Evolutionary conservation across 2,329 filamentous ascomycete genomes (phyloP).

Genomic region (Apiospora phragmitis): DNA sequence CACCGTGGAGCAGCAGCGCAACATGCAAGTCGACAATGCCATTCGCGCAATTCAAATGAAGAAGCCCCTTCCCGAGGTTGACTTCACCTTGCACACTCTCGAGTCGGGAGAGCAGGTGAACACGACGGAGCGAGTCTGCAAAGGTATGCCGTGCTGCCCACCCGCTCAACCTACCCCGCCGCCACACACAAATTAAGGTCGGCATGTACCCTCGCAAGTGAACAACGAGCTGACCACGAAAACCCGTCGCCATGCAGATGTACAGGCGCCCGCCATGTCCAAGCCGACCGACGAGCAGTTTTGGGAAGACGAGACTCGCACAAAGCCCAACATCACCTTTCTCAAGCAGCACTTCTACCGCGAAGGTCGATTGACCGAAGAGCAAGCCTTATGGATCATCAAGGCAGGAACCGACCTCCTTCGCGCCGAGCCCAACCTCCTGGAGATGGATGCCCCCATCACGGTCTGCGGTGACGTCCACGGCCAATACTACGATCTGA

Average conservation of each 20-base stretch:
- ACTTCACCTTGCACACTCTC: slow-evolving; percentile 98
- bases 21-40: slow-evolving; percentile 78
- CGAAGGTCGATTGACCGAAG: slow-evolving; percentile 93
- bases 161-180: slow-evolving; percentile 22
- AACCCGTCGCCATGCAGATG: slow-evolving; percentile 60
- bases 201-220: neutral
- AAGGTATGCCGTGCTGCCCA: slow-evolving; percentile 64
- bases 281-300: slow-evolving; percentile 94
- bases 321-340: slow-evolving; percentile 90
- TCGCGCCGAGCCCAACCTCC: slow-evolving; percentile 86
- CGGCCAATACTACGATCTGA: slow-evolving; percentile 98
- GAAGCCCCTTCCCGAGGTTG: slow-evolving; percentile 94
- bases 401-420: slow-evolving; percentile 84
- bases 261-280: slow-evolving; percentile 93
- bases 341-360: slow-evolving; percentile 98
- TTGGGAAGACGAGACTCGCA: slow-evolving; percentile 80
- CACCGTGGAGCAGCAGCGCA: slow-evolving; percentile 48
- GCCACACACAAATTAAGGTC: slow-evolving; percentile 6
- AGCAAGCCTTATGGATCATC: slow-evolving; percentile 96
- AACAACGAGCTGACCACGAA: slow-evolving; percentile 12
- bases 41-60: slow-evolving; percentile 92
- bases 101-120: slow-evolving; percentile 95
- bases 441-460: slow-evolving; percentile 99
- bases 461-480: slow-evolving; percentile 98
- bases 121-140: slow-evolving; percentile 94